Evolutionary conservation across 306 rosid genomes (phyloP).

Genomic region (Macrotyloma uniflorum): DNA sequence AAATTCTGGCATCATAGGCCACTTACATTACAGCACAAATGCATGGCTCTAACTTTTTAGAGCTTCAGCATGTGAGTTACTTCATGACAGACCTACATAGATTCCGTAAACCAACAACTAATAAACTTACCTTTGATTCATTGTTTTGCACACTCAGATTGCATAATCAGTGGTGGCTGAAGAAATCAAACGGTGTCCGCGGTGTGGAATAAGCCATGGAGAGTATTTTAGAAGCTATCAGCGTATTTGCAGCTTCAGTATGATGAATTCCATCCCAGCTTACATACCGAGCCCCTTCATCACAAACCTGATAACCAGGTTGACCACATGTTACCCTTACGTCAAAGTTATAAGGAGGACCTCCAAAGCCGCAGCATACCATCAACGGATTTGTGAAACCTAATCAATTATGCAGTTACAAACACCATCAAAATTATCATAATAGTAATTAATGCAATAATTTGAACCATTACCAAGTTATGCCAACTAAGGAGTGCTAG

Average conservation of each 20-base stretch:
- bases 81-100: constrained; percentile 17
- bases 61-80: neutral
- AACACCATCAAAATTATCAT: constrained; percentile 27
- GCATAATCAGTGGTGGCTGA: constrained; percentile 52
- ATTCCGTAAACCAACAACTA: neutral
- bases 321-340: constrained; percentile 71
- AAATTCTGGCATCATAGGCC: neutral
- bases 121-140: constrained; percentile 20
- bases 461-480: neutral
- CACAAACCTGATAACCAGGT: constrained; percentile 71
- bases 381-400: constrained; percentile 79
- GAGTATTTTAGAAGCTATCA: constrained; percentile 65
- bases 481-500: neutral
- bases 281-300: constrained; percentile 56
- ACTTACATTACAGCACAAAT: constrained; percentile 26
- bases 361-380: constrained; percentile 93
- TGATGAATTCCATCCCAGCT: constrained; percentile 91
- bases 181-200: constrained; percentile 67
- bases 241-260: constrained; percentile 76
- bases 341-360: constrained; percentile 88
- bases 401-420: constrained; percentile 26
- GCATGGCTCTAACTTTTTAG: neutral
- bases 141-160: neutral
- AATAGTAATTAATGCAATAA: neutral
- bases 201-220: constrained; percentile 76